phyloP scores from a whole-genome alignment of 2,329 filamentous ascomycete genomes.

The Bipolaris oryzae region DNA sequence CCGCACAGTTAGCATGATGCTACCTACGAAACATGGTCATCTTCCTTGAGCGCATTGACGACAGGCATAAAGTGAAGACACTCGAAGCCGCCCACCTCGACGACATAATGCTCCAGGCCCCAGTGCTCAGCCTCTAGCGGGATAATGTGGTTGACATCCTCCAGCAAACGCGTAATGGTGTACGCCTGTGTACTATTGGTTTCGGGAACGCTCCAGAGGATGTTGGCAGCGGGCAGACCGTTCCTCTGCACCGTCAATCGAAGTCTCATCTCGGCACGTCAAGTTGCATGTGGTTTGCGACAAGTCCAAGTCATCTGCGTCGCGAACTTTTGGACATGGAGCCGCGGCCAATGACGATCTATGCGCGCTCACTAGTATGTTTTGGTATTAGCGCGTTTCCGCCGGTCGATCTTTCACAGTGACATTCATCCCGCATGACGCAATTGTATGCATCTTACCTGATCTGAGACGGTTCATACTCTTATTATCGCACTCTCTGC shows the following conservation, averaged over 20 bases:
- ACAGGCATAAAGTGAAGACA: conserved; percentile 84
- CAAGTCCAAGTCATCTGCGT: background rate
- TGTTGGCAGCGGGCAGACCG: conserved; percentile 45
- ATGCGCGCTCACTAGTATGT: background rate
- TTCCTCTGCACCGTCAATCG: conserved; percentile 47
- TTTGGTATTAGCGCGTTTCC: background rate
- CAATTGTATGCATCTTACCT: background rate
- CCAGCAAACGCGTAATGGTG: conserved; percentile 77
- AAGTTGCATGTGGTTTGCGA: conserved; percentile 9
- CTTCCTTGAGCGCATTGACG: conserved; percentile 72
- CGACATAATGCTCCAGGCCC: conserved; percentile 88
- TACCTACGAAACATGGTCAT: conserved; percentile 80
- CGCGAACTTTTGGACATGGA: conserved; percentile 13
- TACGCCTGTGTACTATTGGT: conserved; percentile 38
- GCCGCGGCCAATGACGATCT: conserved; percentile 9
- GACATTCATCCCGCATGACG: conserved; percentile 6
- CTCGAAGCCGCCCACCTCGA: conserved; percentile 80
- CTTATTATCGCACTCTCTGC: background rate
- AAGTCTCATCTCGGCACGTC: conserved; percentile 42
- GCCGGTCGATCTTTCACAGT: conserved; percentile 4
- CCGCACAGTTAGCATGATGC: background rate
- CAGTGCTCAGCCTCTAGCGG: conserved; percentile 82
- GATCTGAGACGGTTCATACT: background rate
- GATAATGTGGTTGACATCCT: conserved; percentile 77
- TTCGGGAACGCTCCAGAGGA: conserved; percentile 47